Evolutionary conservation across 2,329 filamentous ascomycete genomes (phyloP).

Genomic region (Alternaria dauci): DNA sequence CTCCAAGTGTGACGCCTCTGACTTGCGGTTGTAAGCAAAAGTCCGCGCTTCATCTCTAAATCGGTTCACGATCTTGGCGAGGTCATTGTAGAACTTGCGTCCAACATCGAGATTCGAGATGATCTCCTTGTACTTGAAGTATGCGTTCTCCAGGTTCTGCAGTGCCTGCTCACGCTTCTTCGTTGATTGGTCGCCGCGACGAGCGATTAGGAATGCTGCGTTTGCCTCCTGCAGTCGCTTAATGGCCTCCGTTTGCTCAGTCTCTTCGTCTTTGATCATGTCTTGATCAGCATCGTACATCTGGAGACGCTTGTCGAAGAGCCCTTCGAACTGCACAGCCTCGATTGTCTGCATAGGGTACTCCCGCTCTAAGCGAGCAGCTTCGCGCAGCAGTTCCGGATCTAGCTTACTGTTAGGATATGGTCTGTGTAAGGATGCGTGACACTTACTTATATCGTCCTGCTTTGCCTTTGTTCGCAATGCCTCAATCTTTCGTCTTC

Average conservation of each 20-base stretch:
- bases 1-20: conserved; percentile 82
- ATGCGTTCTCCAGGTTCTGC: conserved; percentile 88
- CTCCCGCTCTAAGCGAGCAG: conserved; percentile 82
- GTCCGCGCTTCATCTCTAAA: conserved; percentile 82
- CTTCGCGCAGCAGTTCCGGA: conserved; percentile 81
- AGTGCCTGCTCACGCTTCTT: conserved; percentile 84
- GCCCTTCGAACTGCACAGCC: conserved; percentile 87
- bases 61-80: conserved; percentile 83
- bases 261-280: conserved; percentile 72
- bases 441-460: conserved; percentile 79
- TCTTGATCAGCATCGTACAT: conserved; percentile 82
- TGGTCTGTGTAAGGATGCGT: conserved; percentile 5
- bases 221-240: conserved; percentile 77
- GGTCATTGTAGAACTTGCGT: conserved; percentile 95
- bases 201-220: conserved; percentile 76
- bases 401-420: conserved; percentile 56
- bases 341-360: conserved; percentile 86
- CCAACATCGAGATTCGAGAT: conserved; percentile 90
- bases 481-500: conserved; percentile 79
- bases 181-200: conserved; percentile 70
- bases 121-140: conserved; percentile 96
- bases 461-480: conserved; percentile 80
- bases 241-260: conserved; percentile 78
- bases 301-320: conserved; percentile 84
- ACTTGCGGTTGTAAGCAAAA: conserved; percentile 81